phyloP scores from a whole-genome alignment of 2,329 filamentous ascomycete species.

The Nemania sp. region DNA sequence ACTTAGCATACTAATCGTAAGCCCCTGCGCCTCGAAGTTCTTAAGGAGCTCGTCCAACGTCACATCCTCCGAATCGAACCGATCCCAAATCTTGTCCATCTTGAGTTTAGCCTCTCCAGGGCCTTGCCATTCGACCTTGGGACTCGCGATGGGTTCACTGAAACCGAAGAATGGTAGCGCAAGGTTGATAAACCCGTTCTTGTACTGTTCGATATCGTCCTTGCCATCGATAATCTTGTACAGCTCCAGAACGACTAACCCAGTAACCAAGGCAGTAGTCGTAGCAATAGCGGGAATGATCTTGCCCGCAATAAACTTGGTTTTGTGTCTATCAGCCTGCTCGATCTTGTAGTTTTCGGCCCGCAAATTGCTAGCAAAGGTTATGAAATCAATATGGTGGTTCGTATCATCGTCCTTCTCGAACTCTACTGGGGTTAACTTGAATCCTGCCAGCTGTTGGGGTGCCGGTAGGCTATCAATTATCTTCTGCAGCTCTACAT shows the following conservation, averaged over 20 bases:
- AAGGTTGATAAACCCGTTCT: slow-evolving; percentile 98
- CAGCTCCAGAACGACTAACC: slow-evolving; percentile 89
- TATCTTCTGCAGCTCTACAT: slow-evolving; percentile 79
- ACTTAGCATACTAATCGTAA: slow-evolving; percentile 91
- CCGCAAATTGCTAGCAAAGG: slow-evolving; percentile 93
- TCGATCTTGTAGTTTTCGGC: slow-evolving; percentile 99
- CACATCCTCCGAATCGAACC: slow-evolving; percentile 90
- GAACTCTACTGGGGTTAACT: slow-evolving; percentile 92
- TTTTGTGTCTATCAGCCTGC: slow-evolving; percentile 93
- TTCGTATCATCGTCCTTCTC: slow-evolving; percentile 99
- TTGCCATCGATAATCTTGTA: slow-evolving; percentile 98
- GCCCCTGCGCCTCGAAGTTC: slow-evolving; percentile 82
- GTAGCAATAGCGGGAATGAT: slow-evolving; percentile 99
- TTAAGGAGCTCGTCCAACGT: slow-evolving; percentile 86
- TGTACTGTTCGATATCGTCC: slow-evolving; percentile 97
- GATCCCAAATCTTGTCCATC: slow-evolving; percentile 98
- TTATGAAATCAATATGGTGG: slow-evolving; percentile 99
- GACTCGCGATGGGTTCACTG: slow-evolving; percentile 93
- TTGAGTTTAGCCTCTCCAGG: slow-evolving; percentile 77
- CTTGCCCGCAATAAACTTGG: slow-evolving; percentile 99
- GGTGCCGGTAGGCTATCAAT: slow-evolving; percentile 79
- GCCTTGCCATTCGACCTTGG: slow-evolving; percentile 90
- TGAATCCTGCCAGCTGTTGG: slow-evolving; percentile 86
- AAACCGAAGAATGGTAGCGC: slow-evolving; percentile 98
- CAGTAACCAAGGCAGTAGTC: slow-evolving; percentile 94